Evolutionary conservation across 2,329 filamentous ascomycete genomes (phyloP).

Genomic region (Gremmenia infestans): DNA sequence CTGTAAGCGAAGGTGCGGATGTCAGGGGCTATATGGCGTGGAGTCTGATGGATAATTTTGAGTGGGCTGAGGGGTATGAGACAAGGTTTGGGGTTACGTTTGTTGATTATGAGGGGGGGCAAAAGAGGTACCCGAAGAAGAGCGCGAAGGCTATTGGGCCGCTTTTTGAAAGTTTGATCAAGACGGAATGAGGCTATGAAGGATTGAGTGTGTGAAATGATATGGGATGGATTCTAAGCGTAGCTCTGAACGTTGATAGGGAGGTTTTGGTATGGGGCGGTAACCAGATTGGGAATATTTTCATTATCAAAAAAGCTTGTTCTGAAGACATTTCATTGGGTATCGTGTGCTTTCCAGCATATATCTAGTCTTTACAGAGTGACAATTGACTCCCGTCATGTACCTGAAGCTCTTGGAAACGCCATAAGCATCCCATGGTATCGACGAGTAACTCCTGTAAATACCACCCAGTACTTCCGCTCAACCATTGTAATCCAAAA

Average conservation of each 20-base stretch:
- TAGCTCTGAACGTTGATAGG: not conserved
- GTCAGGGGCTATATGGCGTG: slow-evolving; percentile 79
- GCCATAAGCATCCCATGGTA: no score
- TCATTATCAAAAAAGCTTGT: not conserved
- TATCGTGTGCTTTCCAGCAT: not conserved
- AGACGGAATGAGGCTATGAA: slow-evolving; percentile 42
- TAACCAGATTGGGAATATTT: no score
- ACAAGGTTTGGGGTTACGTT: slow-evolving; percentile 80
- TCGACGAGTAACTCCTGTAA: no score
- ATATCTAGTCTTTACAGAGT: not conserved
- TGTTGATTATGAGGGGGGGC: slow-evolving; percentile 75
- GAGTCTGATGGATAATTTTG: slow-evolving; percentile 68
- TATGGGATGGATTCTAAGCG: no score
- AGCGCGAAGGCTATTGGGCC: slow-evolving; percentile 67
- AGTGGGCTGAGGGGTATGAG: slow-evolving; percentile 74
- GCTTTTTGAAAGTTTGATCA: slow-evolving; percentile 66
- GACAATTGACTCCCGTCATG: not conserved
- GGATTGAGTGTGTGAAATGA: not conserved
- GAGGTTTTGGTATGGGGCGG: not conserved
- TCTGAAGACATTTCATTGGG: not conserved
- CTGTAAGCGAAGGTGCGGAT: slow-evolving; percentile 70
- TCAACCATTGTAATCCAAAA: not conserved
- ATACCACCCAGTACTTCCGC: not conserved
- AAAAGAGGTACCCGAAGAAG: slow-evolving; percentile 80
- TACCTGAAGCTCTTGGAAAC: not conserved